Evolutionary conservation across 495 filamentous ascomycete species (phyloP), one percentile per base, ranked within the genome.

Genomic region (Thermothielavioides terrestris): DNA sequence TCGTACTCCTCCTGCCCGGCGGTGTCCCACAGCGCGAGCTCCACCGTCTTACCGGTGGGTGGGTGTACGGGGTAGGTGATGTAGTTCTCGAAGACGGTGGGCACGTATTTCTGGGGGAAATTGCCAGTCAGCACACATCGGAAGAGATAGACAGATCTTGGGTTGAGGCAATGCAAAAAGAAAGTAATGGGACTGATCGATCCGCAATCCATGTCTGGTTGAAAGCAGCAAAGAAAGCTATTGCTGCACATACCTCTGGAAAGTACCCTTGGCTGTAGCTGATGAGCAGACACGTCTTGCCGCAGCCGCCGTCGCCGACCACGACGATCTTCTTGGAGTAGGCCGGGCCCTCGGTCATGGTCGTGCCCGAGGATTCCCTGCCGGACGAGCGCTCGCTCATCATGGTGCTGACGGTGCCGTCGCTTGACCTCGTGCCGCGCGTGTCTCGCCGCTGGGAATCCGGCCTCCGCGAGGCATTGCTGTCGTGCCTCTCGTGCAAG

Each of bases 271-370:
- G 88, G 53, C 88, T 94, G 68, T 97, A 98, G 63, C 89, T 95
- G 65, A 98, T 98, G 71, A 98, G 72, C 50, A 98, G 70, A 75
- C 94, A 98, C 6, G 92, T 98, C 83, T 98, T 98, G 57, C 92
- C 92, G 68, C 92, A 98, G 47, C 92, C 92, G 52, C 92, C 92
- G 68, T 98, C 92, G 45, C 92, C 92, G 20, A 98, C 92, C 17
- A 98, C 92, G 18, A 98, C 92, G 57, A 98, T 89, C 75, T 98
- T 98, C 75, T 98, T 98, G 51, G 89, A 95, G 68, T 89, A 98
- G 42, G 86, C 81, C 1, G 90, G 89, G 4, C 86, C 86, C 79
- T 89, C 72, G 17, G 89, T 96, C 66, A 92, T 80, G 67, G 86
- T 82, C 27, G 89, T 95, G 15, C 79, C 82, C 43, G 84, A 78